These are phyloP conservation scores for Pichia kluyveri DNA, from an alignment of 805 yeast species.

Conservation along the genomic window DNA sequence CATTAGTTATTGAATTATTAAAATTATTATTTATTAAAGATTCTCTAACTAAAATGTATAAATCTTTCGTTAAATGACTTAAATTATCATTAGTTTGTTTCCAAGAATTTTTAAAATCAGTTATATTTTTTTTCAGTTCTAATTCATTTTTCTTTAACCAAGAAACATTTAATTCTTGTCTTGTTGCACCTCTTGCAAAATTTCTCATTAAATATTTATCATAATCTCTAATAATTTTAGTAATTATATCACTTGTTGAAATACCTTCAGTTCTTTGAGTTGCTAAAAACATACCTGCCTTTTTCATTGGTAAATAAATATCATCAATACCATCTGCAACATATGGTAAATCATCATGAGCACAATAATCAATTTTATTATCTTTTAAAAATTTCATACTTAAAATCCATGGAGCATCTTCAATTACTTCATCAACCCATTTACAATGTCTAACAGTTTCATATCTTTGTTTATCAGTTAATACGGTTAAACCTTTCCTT, in stretches of 20 bases:
- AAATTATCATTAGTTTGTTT: constrained; percentile 59
- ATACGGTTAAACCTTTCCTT: constrained; percentile 86
- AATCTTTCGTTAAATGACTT: constrained; percentile 68
- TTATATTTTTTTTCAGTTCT: constrained; percentile 84
- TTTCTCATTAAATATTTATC: constrained; percentile 95
- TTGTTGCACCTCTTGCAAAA: constrained; percentile 94
- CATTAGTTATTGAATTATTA: constrained; percentile 6
- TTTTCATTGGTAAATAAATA: constrained; percentile 86
- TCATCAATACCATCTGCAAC: constrained; percentile 86
- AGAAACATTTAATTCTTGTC: constrained; percentile 91
- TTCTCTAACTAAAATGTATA: constrained; percentile 79
- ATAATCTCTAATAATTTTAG: constrained; percentile 89
- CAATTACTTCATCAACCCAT: constrained; percentile 97
- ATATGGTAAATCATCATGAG: constrained; percentile 95
- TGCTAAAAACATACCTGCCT: constrained; percentile 80
- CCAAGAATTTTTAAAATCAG: constrained; percentile 81
- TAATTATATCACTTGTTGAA: constrained; percentile 91
- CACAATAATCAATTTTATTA: constrained; percentile 89
- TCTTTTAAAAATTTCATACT: constrained; percentile 68
- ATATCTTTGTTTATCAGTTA: constrained; percentile 78
- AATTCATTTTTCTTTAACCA: constrained; percentile 97
- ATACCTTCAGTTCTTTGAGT: constrained; percentile 97
- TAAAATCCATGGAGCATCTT: constrained; percentile 93
- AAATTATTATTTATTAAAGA: constrained; percentile 30
- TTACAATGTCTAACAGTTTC: constrained; percentile 89